A percentile compares a stretch with the other conserved stretches of the same genome.
These are phyloP conservation scores for Diaporthe humulicola DNA, from an alignment of 2,329 filamentous ascomycete genomes.

Conservation along the genomic window DNA sequence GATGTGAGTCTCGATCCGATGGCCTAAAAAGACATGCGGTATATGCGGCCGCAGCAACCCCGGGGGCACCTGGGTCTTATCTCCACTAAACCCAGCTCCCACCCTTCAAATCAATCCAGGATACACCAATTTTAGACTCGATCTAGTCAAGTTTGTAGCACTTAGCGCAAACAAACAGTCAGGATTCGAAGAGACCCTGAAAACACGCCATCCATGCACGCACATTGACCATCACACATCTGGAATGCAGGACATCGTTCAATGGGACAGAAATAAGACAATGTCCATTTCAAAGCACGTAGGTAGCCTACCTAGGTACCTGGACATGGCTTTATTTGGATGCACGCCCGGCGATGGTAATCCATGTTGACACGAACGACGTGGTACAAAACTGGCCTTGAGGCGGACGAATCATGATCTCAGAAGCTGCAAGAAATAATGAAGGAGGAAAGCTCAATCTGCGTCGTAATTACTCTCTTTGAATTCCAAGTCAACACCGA, in stretches of 20 bases:
- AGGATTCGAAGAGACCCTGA: not conserved
- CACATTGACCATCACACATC: not conserved
- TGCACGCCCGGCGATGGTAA: not conserved
- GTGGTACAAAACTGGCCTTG: not conserved
- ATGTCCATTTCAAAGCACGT: not conserved
- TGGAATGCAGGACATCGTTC: not conserved
- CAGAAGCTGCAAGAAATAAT: not conserved
- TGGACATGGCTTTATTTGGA: not conserved
- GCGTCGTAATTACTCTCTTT: not conserved
- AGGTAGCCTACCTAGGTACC: not conserved
- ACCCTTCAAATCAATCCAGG: no score
- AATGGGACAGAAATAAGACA: not conserved
- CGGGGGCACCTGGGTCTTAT: conserved; percentile 11
- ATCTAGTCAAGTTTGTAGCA: not conserved
- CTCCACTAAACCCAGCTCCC: not conserved
- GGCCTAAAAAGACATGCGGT: not conserved
- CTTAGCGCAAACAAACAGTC: not conserved
- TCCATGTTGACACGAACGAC: no score
- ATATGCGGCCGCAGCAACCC: not conserved
- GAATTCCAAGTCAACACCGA: not conserved
- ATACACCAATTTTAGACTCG: not conserved
- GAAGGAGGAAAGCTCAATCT: not conserved
- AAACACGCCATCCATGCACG: not conserved
- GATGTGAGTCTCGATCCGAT: not conserved
- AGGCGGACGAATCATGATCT: not conserved